Base-by-base conservation (phyloP, 805 yeast species). In the Millerozyma acaciae region DNA sequence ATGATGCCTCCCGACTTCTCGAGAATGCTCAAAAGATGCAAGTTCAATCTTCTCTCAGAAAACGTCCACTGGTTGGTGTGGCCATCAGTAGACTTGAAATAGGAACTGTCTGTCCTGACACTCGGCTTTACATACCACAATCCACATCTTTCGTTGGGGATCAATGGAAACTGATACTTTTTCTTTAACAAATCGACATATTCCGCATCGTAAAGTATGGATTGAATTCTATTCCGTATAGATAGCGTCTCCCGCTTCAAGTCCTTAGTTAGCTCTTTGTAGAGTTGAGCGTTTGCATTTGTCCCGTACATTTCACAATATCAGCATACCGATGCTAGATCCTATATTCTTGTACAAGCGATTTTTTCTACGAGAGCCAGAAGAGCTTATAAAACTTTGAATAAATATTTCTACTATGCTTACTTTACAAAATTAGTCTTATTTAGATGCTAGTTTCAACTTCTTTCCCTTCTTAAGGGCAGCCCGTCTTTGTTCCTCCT, bases 51-150 rank as follows among this genome's bases (percentile, higher is more conserved):
- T 31, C 94, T 65, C 12, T 76, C 55, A 21, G 86, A 80, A 47
- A 88, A 87, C 20, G 71, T 69, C 96, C 96, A 88, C 43, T 84
- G 79, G 34, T 73, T 72, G 0, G 76, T 78, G 48, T 88, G 97
- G 0, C 97, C 97, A 58, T 88, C 96, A 0, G 96, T 88, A 16
- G 94, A 83, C 50, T 88, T 88, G 62, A 88, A 88, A 49, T 88
- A 87, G 12, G 80, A 74, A 0, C 80, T 66, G 4, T 71, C 76
- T 0, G 34, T 27, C 16, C 57, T 61, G 0, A 43, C 28, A 0
- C 39, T 35, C 0, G 83, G 78, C 0, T 73, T 64, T 3, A 80
- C 75, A 46, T 88, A 88, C 96, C 96, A 88, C 9, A 75, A 50
- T 0, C 96, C 96, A 55, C 96, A 87, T 32, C 96, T 60, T 52